A percentile compares a stretch with the other conserved stretches of the same genome.
Evolutionary conservation across 2,329 filamentous ascomycete genomes (phyloP).

Genomic region (Coniosporium tulheliwenetii): DNA sequence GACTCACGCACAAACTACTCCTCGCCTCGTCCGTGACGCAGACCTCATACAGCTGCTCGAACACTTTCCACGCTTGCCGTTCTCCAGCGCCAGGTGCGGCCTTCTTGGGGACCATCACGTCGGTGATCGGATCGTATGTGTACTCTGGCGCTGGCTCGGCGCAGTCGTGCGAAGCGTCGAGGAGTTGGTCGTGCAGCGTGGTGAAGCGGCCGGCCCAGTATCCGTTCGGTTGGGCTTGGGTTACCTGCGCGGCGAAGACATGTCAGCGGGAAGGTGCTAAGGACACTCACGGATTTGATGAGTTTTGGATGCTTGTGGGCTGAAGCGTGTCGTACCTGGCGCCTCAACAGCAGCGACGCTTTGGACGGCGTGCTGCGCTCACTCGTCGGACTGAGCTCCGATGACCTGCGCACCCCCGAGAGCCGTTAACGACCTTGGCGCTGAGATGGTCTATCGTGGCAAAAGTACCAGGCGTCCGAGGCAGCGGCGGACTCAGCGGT

Average conservation of each 20-base stretch:
- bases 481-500: background rate
- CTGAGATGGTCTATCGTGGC: too few species aligned
- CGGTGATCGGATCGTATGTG: conserved; percentile 23
- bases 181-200: conserved; percentile 39
- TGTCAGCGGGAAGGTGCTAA: too few species aligned
- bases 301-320: too few species aligned
- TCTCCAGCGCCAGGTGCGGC: conserved; percentile 30
- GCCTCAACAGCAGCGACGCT: too few species aligned
- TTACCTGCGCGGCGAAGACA: conserved; percentile 12
- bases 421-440: too few species aligned
- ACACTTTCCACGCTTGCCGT: conserved; percentile 23
- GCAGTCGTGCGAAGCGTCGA: conserved; percentile 23
- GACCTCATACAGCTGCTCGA: conserved; percentile 16
- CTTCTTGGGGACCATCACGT: conserved; percentile 42
- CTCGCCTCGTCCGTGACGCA: conserved; percentile 20
- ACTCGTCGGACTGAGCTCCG: too few species aligned
- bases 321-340: too few species aligned
- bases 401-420: too few species aligned
- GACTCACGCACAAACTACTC: conserved; percentile 12
- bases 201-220: conserved; percentile 51
- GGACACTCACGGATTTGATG: too few species aligned
- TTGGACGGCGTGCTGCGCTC: too few species aligned
- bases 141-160: conserved; percentile 5
- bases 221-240: conserved; percentile 19
- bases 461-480: background rate